Evolutionary conservation across 305 asterid species (phyloP), one percentile per base, ranked within the genome.

Genomic region (Petunia hybrid): DNA sequence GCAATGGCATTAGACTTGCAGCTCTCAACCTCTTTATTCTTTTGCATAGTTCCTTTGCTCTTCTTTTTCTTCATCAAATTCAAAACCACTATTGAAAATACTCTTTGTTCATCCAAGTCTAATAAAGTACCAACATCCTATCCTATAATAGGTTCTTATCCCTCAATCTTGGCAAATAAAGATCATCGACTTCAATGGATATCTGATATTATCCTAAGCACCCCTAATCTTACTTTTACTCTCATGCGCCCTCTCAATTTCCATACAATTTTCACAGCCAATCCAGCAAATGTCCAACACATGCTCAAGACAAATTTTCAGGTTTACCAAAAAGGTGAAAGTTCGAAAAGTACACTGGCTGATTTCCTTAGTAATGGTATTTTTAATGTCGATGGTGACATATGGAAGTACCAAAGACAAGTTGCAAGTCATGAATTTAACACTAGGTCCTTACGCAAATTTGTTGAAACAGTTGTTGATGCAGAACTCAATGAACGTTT

Each of bases 341-440:
- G 16, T 2, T 48, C 78, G 2, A 39, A 4, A 9, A 35, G 4
- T 46, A 60, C 41, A 48, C 68, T 71, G 2, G 45, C 48, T 2
- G 85, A 83, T 31, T 83, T 83, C 4, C 77, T 83, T 1, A 82
- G 85, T 4, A 68, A 83, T n/a, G 85, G 85, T 1, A 83, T 83
- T 13, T 83, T 83, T 62, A 78, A 79, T 12, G 73, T 66, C 3
- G 80, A 83, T 53, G 82, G 82, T 13, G 85, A 83, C 3, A 53
- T 48, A n/a, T 83, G 85, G 85, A 83, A 73, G 73, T 62, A 40
- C 6, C 85, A 83, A 35, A 61, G 85, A 41, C 78, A 83, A 48
- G 55, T 68, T 4, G 82, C 85, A 3, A 83, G 85, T 35, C 82
- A 83, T 7, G 85, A 83, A 65, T 83, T 83, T 66, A 83, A 83